A percentile compares a stretch with the other conserved stretches of the same genome.
Conservation (phyloP, 2,329 filamentous ascomycete species). For the Fusarium hainanense region DNA sequence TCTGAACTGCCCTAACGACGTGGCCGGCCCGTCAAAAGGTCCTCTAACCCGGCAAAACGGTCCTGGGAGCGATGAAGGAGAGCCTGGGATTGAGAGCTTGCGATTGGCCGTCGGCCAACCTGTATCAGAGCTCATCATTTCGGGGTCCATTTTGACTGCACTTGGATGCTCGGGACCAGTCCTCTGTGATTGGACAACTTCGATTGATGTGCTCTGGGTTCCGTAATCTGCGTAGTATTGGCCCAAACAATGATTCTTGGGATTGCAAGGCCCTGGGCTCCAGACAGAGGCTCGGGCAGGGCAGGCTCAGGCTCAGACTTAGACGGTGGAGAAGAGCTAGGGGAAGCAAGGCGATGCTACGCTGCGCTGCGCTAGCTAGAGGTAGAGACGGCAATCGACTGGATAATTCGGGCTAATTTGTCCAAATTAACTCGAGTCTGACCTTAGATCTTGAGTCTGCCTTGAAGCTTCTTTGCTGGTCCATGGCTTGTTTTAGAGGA, state of each 20-base stretch:
- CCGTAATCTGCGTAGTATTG: slow-evolving; percentile 17
- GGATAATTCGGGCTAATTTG: slow-evolving; percentile 40
- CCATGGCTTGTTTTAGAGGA: slow-evolving; percentile 19
- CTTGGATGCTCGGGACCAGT: slow-evolving; percentile 7
- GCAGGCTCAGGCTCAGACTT: not conserved
- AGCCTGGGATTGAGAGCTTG: slow-evolving; percentile 30
- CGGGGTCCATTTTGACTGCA: slow-evolving; percentile 6
- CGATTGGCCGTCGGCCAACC: slow-evolving; percentile 26
- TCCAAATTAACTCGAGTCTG: slow-evolving; percentile 5
- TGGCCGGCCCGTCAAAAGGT: slow-evolving; percentile 42
- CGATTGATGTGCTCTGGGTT: slow-evolving; percentile 18
- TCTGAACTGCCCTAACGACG: slow-evolving; percentile 25
- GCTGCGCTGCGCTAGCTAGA: slow-evolving; percentile 11
- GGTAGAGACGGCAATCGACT: slow-evolving; percentile 28
- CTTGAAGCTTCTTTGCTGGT: slow-evolving; percentile 26
- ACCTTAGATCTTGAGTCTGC: slow-evolving; percentile 27
- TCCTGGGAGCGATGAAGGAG: slow-evolving; percentile 31
- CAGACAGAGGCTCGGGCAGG: not conserved
- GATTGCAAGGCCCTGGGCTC: not conserved
- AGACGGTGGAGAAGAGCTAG: slow-evolving; percentile 8
- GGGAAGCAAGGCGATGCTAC: slow-evolving; percentile 30
- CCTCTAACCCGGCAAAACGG: slow-evolving; percentile 33
- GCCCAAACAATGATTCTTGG: slow-evolving; percentile 16
- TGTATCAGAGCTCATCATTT: slow-evolving; percentile 24
- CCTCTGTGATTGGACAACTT: slow-evolving; percentile 9